A percentile compares a stretch with the other conserved stretches of the same genome.
phyloP scores from a whole-genome alignment of 2,329 filamentous ascomycete species.

The Emergomyces africanus region DNA sequence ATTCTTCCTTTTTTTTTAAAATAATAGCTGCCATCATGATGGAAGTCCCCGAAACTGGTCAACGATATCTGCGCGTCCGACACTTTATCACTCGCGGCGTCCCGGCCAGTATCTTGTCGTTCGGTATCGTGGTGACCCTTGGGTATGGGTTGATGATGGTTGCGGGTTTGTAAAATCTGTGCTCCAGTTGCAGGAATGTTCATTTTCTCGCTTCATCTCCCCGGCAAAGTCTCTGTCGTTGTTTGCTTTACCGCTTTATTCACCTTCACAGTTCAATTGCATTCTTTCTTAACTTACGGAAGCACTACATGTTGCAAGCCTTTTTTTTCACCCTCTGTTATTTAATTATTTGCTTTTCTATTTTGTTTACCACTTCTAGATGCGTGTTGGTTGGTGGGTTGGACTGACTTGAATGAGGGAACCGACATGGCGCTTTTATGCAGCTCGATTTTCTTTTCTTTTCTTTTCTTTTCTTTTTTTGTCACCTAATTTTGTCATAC shows the following conservation, averaged over 20 bases:
- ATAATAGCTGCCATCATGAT: constrained; percentile 99
- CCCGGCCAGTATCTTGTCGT: constrained; percentile 69
- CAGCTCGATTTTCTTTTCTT: too few species aligned
- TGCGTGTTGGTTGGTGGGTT: not conserved
- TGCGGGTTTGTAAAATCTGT: constrained; percentile 43
- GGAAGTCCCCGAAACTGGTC: constrained; percentile 81
- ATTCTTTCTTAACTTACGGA: not conserved
- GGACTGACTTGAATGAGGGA: not conserved
- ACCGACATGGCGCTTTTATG: not conserved
- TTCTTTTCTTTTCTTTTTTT: too few species aligned
- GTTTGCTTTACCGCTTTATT: not conserved
- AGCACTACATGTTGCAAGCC: not conserved
- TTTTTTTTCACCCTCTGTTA: not conserved
- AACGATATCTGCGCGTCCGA: constrained; percentile 79
- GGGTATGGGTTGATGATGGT: constrained; percentile 85
- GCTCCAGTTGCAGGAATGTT: too few species aligned
- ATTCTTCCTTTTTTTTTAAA: constrained; percentile 25
- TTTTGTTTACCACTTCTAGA: not conserved
- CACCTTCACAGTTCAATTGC: not conserved
- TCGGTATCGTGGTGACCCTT: constrained; percentile 70
- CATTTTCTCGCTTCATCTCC: too few species aligned
- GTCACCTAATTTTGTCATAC: not conserved
- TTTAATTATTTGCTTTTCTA: not conserved
- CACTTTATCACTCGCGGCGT: constrained; percentile 94
- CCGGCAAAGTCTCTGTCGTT: not conserved